Conservation (phyloP, 129 eudicot genomes). For the Pseudognaphalium luteoalbum region DNA sequence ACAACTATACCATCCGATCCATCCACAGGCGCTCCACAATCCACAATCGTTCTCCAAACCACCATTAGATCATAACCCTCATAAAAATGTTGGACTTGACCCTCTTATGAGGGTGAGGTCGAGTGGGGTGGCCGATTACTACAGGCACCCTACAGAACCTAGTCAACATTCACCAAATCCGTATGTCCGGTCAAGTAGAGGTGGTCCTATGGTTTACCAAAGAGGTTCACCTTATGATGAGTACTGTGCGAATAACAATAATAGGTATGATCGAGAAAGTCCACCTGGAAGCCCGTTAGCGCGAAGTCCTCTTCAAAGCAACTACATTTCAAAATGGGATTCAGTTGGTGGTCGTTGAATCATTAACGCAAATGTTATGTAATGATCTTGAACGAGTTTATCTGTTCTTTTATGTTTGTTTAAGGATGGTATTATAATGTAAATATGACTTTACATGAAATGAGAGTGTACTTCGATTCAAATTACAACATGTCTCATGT, state of each 20-base stretch:
- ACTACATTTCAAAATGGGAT: slow-evolving; percentile 26
- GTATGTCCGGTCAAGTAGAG: slow-evolving; percentile 26
- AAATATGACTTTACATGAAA: slow-evolving; percentile 10
- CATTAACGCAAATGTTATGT: not conserved
- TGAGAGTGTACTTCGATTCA: slow-evolving; percentile 7
- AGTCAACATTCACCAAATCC: slow-evolving; percentile 20
- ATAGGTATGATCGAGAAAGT: slow-evolving; percentile 45
- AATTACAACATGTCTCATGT: slow-evolving; percentile 9
- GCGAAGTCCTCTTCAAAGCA: slow-evolving; percentile 29
- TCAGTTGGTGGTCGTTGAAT: slow-evolving; percentile 29
- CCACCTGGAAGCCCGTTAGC: slow-evolving; percentile 41
- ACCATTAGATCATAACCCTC: slow-evolving; percentile 35
- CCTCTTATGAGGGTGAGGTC: slow-evolving; percentile 42
- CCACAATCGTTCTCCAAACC: slow-evolving; percentile 31
- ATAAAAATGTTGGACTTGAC: slow-evolving; percentile 35
- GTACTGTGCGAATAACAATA: slow-evolving; percentile 23
- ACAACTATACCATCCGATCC: slow-evolving; percentile 5
- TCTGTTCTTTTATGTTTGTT: not conserved
- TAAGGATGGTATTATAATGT: slow-evolving; percentile 11
- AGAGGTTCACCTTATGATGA: slow-evolving; percentile 46
- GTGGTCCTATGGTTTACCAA: slow-evolving; percentile 36
- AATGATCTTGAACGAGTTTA: not conserved
- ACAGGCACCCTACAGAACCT: slow-evolving; percentile 43
- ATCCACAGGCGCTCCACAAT: not conserved
- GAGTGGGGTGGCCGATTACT: slow-evolving; percentile 40